Evolutionary conservation across 768 basidiomycete genomes (phyloP), one percentile per base, ranked within the genome.

Genomic region (Chlorophyllum brunneum): DNA sequence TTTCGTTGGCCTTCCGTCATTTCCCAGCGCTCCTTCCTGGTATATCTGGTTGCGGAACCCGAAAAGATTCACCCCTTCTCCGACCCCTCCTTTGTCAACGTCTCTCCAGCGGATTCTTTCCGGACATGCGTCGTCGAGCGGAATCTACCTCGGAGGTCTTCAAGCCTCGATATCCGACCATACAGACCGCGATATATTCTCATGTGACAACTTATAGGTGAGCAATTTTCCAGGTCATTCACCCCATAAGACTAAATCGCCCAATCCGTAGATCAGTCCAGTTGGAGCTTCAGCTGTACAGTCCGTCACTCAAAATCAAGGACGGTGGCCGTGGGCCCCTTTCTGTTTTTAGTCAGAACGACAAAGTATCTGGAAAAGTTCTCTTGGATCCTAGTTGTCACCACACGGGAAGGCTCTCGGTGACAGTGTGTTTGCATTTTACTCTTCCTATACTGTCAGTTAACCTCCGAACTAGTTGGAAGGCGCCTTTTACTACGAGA

Each of bases 211-310:
- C 55, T 8, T 58, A 58, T 33, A 52, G 48, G 58, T 47, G 41
- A 48, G 51, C 9, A 13, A 6, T 8, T 20, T 22, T 23, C 9
- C 26, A 20, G 6, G n/a, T 13, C 8, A 40, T 15, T 45, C 8
- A 9, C 4, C 13, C 20, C 6, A 30, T 22, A 48, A n/a, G n/a
- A 20, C 41, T 24, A 15, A 9, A 11, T 23, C 13, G 23, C 20
- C 40, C 36, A 42, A 16, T 49, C 24, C 29, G 23, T 56, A 83
- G 81, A 20, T 79, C 80, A 20, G 61, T 74, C 20, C 77, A 80
- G 58, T 66, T 86, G 59, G 79, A 85, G 56, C 70, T 88, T 48
- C 78, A 80, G 51, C 67, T 88, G 23, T 76, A 79, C 51, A 86
- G 84, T 50, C 76, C 82, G 4, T 82, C 77, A n/a, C 66, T 85